A percentile compares a stretch with the other conserved stretches of the same genome.
These are phyloP conservation scores for Thuja plicata DNA, from an alignment of 83 land plant species.

Conservation along the genomic window DNA sequence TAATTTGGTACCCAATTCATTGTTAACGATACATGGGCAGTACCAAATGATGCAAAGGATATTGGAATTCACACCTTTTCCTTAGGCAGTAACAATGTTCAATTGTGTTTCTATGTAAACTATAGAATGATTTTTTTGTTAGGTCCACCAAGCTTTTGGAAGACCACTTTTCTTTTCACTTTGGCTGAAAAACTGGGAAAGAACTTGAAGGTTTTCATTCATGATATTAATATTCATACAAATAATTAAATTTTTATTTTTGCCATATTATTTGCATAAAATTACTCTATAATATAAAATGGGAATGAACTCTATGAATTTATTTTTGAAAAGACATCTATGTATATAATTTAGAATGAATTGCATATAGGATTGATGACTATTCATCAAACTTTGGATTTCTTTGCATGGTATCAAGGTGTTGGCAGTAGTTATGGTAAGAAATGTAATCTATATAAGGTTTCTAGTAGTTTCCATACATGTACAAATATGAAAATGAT, in stretches of 20 bases:
- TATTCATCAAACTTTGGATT: conserved; percentile 32
- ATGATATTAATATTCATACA: background rate
- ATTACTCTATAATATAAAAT: conserved; percentile 17
- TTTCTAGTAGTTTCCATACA: background rate
- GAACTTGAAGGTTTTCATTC: conserved; percentile 41
- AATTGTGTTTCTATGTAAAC: background rate
- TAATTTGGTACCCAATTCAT: too few relatives aligned
- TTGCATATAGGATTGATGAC: conserved; percentile 31
- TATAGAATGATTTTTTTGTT: conserved; percentile 66
- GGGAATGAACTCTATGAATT: conserved; percentile 21
- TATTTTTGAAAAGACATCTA: conserved; percentile 22
- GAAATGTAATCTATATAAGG: background rate
- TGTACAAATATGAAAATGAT: background rate
- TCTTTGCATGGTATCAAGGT: conserved; percentile 35
- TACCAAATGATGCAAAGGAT: too few relatives aligned
- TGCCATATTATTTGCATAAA: background rate
- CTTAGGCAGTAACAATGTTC: too few relatives aligned
- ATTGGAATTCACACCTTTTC: too few relatives aligned
- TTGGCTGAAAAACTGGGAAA: conserved; percentile 69
- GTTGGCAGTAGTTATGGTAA: conserved; percentile 34
- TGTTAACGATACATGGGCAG: too few relatives aligned
- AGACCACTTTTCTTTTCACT: conserved; percentile 66
- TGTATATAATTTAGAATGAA: conserved; percentile 29
- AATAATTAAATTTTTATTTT: too few relatives aligned
- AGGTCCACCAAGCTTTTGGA: conserved; percentile 76